Evolutionary conservation across 495 filamentous ascomycete genomes (phyloP), one percentile per base, ranked within the genome.

Genomic region (Trypethelium eluteriae): DNA sequence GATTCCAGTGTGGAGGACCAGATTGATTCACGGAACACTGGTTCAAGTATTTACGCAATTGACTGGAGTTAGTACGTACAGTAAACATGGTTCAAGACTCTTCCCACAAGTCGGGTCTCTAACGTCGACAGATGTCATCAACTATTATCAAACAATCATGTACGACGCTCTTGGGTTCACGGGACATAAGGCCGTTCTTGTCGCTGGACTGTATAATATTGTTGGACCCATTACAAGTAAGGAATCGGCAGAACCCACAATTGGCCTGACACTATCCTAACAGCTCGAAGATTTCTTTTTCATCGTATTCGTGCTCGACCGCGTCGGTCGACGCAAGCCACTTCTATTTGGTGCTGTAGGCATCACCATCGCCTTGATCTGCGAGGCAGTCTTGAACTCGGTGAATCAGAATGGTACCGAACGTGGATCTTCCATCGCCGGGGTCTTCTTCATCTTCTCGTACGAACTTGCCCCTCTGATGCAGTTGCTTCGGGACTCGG

Each of bases 181-280:
- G 0, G 83, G 81, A 2, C 77, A 75, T 57, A 76, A 78, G 34
- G 79, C 76, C 39, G 75, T 84, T 12, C 80, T 87, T 0, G 81
- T 87, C 2, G 79, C 81, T 5, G 84, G 83, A 7, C 79, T 86
- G 57, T 87, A 87, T 74, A 87, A 87, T 66, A 81, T 83, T 39
- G 76, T 85, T 32, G 83, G 83, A 14, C 83, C 83, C 25, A 56
- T 85, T 12, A 73, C 79, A 56, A 83, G 62, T 63, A 47, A 79
- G 14, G 56, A 0, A 59, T 18, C n/a, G 49, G 32, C 5, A 59
- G 36, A 14, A 7, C 18, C 3, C 14, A 14, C 5, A 4, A 6
- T 35, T 5, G 0, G 18, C 7, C 18, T 34, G 25, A 35, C 1
- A 36, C 18, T 16, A 18, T 2, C 36, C 53, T 59, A 18, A 59